These are phyloP conservation scores for Dichomitus squalens DNA, from an alignment of 1,284 basidiomycete genomes.

Conservation along the genomic window DNA sequence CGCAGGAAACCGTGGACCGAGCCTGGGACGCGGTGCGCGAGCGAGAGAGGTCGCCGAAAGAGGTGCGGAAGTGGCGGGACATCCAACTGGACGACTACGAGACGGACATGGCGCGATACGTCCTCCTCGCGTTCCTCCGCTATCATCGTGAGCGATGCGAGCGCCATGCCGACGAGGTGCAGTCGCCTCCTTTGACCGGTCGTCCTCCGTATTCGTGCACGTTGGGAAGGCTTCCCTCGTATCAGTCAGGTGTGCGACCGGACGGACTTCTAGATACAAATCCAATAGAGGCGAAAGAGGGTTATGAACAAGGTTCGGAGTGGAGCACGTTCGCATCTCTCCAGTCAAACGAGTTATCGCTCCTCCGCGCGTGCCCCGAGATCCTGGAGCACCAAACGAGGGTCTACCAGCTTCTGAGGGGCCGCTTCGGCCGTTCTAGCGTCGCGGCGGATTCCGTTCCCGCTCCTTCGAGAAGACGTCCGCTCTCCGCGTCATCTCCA, in stretches of 20 bases:
- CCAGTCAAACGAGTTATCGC: constrained; percentile 31
- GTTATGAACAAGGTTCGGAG: constrained; percentile 2
- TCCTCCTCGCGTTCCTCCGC: constrained; percentile 31
- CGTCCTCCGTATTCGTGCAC: background rate
- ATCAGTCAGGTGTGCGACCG: background rate
- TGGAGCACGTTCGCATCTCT: constrained; percentile 32
- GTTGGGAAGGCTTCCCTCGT: background rate
- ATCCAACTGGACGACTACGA: constrained; percentile 35
- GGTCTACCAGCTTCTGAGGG: constrained; percentile 32
- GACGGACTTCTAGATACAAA: background rate
- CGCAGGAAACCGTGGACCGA: constrained; percentile 21
- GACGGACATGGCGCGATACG: constrained; percentile 35
- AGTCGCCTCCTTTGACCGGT: too few species aligned
- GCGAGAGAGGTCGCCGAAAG: constrained; percentile 26
- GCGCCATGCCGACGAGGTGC: background rate
- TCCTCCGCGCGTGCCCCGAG: constrained; percentile 31
- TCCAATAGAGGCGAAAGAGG: background rate
- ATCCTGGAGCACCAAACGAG: constrained; percentile 33
- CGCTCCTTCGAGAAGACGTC: constrained; percentile 16
- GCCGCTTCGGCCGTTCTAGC: constrained; percentile 20
- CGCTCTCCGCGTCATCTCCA: constrained; percentile 11
- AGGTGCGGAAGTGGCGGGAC: constrained; percentile 28
- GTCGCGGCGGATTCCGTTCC: background rate
- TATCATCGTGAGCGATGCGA: constrained; percentile 22
- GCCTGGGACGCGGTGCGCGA: constrained; percentile 27